Evolutionary conservation across 768 basidiomycete genomes (phyloP).

Genomic region (Amylocystis lapponica): DNA sequence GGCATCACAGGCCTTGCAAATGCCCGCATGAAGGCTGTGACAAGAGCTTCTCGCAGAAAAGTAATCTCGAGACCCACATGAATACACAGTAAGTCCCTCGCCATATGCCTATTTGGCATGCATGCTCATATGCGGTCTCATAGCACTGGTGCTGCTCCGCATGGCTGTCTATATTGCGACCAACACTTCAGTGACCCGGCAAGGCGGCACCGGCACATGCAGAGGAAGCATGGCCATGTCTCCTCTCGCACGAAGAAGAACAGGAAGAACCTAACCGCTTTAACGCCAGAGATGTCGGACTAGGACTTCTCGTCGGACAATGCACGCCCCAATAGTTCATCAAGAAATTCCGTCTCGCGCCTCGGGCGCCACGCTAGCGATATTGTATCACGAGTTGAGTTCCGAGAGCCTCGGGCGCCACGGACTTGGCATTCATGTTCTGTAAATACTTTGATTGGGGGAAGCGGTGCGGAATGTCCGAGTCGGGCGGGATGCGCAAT

Average conservation of each 20-base stretch:
- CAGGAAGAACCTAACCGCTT: slow-evolving; percentile 20
- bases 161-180: slow-evolving; percentile 48
- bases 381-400: too few relatives aligned
- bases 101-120: slow-evolving; percentile 24
- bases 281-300: slow-evolving; percentile 16
- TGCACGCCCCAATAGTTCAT: too few relatives aligned
- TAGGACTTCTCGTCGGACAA: too few relatives aligned
- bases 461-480: too few relatives aligned
- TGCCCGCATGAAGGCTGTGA: slow-evolving; percentile 49
- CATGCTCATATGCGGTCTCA: slow-evolving; percentile 5
- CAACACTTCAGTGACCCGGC: slow-evolving; percentile 61
- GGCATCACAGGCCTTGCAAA: slow-evolving; percentile 37
- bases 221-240: slow-evolving; percentile 44
- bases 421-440: too few relatives aligned
- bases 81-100: slow-evolving; percentile 41
- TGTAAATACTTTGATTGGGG: too few relatives aligned
- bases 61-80: slow-evolving; percentile 51
- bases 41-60: slow-evolving; percentile 54
- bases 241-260: slow-evolving; percentile 44
- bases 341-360: too few relatives aligned
- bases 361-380: too few relatives aligned
- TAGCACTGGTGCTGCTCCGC: slow-evolving; percentile 54
- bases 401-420: too few relatives aligned
- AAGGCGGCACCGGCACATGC: slow-evolving; percentile 54
- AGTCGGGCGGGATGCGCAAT: too few relatives aligned